Evolutionary conservation across 352 stramenopile genomes (phyloP), one percentile per base, ranked within the genome.

Genomic region (Aphanomyces astaci): DNA sequence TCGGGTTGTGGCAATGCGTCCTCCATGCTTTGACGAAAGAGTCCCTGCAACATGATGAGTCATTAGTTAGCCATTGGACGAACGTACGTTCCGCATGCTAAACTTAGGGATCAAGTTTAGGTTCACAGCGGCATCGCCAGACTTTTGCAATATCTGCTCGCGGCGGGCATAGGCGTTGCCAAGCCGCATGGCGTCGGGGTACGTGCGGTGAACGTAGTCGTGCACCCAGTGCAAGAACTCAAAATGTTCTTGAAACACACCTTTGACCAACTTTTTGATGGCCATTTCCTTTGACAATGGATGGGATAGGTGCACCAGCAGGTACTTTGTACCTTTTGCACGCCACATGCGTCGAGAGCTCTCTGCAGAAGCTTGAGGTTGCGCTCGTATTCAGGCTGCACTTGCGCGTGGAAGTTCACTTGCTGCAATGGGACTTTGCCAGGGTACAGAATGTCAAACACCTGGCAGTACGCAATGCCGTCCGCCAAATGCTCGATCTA

Each of bases 191-290:
- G 78, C 77, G 19, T 89, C 79, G 11, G 78, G 81, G 53, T 79
- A 89, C 24, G 75, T 91, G 56, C 82, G 79, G 53, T 88, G 79
- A n/a, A 86, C 80, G 65, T 90, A 87, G 67, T 92, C 81, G 54
- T 92, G 83, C 25, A 92, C 65, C 84, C 84, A 92, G 64, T 92
- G 80, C 51, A 92, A 74, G 48, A 92, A 90, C 65, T 90, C 81
- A 63, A 92, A 90, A 71, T 92, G 84, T 64, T 90, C 84, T 32
- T 92, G 84, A 62, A 92, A 92, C 11, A 90, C 70, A 17, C 84
- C 84, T 22, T 82, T 70, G 15, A 87, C 73, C 19, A 90, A 72
- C 68, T 92, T 89, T 55, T 75, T 76, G 22, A 87, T 74, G 0
- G 81, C 79, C 11, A 92, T 78, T 57, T 92, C 82, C 82, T 90